phyloP scores from a whole-genome alignment of 768 basidiomycete genomes.

The Pleurotus salmoneostramineus region DNA sequence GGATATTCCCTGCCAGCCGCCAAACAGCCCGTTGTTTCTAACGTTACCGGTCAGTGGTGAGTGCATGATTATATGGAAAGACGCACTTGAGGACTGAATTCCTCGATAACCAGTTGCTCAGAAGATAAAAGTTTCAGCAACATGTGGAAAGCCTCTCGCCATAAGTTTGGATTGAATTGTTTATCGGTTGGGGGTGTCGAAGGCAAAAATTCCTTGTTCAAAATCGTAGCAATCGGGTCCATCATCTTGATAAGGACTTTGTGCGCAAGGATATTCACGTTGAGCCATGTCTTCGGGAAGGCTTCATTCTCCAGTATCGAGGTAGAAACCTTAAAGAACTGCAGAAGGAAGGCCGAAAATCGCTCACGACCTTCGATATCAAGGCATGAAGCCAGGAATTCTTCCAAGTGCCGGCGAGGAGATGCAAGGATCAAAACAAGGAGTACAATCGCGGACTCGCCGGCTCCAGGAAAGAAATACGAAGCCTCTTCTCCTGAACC shows the following conservation, averaged over 20 bases:
- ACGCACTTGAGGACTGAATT: conserved; percentile 86
- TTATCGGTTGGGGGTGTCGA: conserved; percentile 46
- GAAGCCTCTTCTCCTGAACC: conserved; percentile 42
- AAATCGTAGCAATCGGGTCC: conserved; percentile 73
- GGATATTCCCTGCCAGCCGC: conserved; percentile 93
- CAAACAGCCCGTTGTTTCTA: conserved; percentile 95
- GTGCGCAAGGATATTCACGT: conserved; percentile 85
- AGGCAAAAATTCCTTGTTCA: conserved; percentile 82
- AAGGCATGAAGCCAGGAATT: conserved; percentile 73
- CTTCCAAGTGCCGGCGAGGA: conserved; percentile 69
- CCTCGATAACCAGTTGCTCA: conserved; percentile 90
- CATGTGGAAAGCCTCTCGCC: conserved; percentile 80
- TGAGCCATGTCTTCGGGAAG: conserved; percentile 89
- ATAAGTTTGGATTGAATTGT: conserved; percentile 72
- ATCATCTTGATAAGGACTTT: conserved; percentile 85
- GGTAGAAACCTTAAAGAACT: conserved; percentile 76
- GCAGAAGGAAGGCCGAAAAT: conserved; percentile 63
- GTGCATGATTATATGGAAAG: conserved; percentile 3
- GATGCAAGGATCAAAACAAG: conserved; percentile 79
- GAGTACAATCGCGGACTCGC: conserved; percentile 84
- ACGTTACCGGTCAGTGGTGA: background rate
- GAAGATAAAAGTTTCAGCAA: conserved; percentile 83
- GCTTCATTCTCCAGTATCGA: conserved; percentile 86
- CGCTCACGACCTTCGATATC: conserved; percentile 90
- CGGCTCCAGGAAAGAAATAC: conserved; percentile 70